phyloP scores from a whole-genome alignment of 1,284 basidiomycete species.

The Moniliella sp. region DNA sequence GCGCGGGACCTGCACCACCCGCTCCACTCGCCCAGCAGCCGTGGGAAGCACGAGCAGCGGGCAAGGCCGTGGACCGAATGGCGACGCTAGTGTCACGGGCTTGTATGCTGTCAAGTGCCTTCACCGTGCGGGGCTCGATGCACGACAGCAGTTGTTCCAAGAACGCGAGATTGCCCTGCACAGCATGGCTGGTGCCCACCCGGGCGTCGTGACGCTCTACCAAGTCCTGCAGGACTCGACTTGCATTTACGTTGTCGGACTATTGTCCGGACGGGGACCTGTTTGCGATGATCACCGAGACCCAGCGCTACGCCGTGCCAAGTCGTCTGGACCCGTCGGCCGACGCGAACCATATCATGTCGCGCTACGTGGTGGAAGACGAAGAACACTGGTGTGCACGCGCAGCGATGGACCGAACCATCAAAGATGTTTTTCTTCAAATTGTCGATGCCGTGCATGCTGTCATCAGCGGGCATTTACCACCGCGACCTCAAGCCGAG shows the following conservation, averaged over 20 bases:
- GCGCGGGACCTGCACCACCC: constrained; percentile 19
- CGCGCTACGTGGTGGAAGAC: constrained; percentile 8
- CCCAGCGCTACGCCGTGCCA: constrained; percentile 44
- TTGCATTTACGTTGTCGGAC: constrained; percentile 45
- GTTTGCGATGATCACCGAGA: constrained; percentile 52
- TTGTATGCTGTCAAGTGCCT: constrained; percentile 67
- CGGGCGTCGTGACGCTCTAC: constrained; percentile 73
- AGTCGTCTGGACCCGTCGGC: constrained; percentile 2
- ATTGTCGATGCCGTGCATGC: constrained; percentile 75
- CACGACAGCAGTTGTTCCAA: constrained; percentile 58
- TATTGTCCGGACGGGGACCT: constrained; percentile 69
- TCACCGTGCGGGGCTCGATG: constrained; percentile 41
- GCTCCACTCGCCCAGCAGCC: constrained; percentile 15
- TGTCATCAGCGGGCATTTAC: constrained; percentile 54
- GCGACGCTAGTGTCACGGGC: constrained; percentile 31
- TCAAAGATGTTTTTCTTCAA: constrained; percentile 31
- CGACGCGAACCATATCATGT: constrained; percentile 9
- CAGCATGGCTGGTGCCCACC: constrained; percentile 45
- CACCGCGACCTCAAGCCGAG: constrained; percentile 92
- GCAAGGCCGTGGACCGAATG: constrained; percentile 1
- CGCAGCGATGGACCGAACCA: constrained; percentile 18
- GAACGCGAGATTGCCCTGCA: constrained; percentile 49
- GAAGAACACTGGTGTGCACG: constrained; percentile 4
- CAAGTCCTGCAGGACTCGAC: constrained; percentile 58
- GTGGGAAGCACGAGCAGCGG: constrained; percentile 4